Evolutionary conservation across 176 grass and related monocot species (phyloP).

Genomic region (Ensete glaucum): DNA sequence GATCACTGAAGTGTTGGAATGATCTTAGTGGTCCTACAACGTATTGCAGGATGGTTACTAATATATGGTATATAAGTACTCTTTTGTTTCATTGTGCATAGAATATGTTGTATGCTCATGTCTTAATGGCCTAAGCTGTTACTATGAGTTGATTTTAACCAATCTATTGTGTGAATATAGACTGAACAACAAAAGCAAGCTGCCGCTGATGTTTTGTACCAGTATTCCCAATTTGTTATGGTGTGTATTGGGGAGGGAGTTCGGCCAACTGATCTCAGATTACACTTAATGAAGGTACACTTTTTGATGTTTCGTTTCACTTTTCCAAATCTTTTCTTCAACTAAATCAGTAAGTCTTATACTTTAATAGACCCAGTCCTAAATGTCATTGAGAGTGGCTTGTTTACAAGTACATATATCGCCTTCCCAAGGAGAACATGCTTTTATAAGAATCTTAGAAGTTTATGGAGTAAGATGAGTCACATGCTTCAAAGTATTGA

Average conservation of each 20-base stretch:
- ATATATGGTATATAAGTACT: not conserved
- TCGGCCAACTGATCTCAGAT: constrained; percentile 73
- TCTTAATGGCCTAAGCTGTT: not conserved
- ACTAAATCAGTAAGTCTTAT: constrained; percentile 24
- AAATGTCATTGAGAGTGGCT: not conserved
- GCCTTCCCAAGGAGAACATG: too few species aligned
- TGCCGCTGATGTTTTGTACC: constrained; percentile 68
- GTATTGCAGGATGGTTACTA: not conserved
- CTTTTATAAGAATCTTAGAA: too few species aligned
- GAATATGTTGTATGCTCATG: not conserved
- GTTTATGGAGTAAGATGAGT: not conserved
- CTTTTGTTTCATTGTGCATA: not conserved
- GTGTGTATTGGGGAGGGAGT: constrained; percentile 92
- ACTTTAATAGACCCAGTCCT: not conserved
- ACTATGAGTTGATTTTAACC: not conserved
- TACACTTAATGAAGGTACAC: constrained; percentile 90
- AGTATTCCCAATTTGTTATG: constrained; percentile 90
- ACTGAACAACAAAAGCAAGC: constrained; percentile 81
- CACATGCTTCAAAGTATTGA: not conserved
- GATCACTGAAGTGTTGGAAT: too few species aligned
- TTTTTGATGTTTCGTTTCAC: not conserved
- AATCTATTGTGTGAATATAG: constrained; percentile 22
- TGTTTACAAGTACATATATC: not conserved
- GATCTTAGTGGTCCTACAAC: not conserved
- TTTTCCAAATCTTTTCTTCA: constrained; percentile 14